Base-by-base conservation (phyloP, 2,329 filamentous ascomycete species). In the Malbranchea zuffiana region DNA sequence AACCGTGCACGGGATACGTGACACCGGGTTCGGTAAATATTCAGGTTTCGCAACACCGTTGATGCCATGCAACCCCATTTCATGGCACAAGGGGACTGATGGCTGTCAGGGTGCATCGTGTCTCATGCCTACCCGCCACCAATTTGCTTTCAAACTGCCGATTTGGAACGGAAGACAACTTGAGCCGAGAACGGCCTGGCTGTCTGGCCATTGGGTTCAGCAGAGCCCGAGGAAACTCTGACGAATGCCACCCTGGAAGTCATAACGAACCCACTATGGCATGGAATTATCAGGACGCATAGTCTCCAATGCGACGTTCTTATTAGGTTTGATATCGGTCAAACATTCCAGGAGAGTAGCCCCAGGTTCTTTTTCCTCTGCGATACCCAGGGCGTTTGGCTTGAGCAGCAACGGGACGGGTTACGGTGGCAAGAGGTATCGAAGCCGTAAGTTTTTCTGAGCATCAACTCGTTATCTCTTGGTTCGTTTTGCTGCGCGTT, bases 181-280 rank as follows among this genome's bases (percentile, higher is more conserved):
- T 19, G 24, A 39, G 18, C 23, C 36, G 36, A 37, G 36, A n/a
- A n/a, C n/a, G n/a, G n/a, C n/a, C n/a, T n/a, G n/a, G n/a, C n/a
- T n/a, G n/a, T n/a, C n/a, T n/a, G n/a, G n/a, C n/a, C n/a, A n/a
- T n/a, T n/a, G n/a, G 29, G 23, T 20, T 31, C 12, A 25, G 29
- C 24, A 25, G 30, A 39, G 10, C n/a, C n/a, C n/a, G n/a, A n/a
- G n/a, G 15, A 18, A 32, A 18, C 11, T 24, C 23, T 10, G 29
- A 17, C 18, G 24, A 33, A 39, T 39, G 36, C 23, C 36, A 39
- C 36, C 36, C 36, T 33, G 31, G n/a, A 33, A 26, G 18, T 13
- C 36, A 39, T 39, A 39, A 29, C 23, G 24, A 25, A 7, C 19
- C 10, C 17, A 18, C 24, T 39, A 39, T 39, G 16, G 36, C 29